These are phyloP conservation scores for Geotrichum europaeum DNA, from an alignment of 1,139 yeast genomes.

Conservation along the genomic window DNA sequence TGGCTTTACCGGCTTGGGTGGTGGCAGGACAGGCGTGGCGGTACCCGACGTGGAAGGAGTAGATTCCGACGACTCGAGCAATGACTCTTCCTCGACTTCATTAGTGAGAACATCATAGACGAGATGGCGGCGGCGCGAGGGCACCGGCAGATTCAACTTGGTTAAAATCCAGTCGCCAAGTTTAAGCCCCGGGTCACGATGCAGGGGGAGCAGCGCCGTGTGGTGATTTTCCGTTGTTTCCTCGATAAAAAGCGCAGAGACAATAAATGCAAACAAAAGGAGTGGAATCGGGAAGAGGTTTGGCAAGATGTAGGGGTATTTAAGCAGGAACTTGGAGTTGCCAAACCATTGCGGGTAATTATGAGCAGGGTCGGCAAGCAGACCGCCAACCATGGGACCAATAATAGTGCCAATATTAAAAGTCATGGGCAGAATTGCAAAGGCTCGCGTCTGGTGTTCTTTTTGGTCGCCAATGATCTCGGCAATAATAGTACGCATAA, in stretches of 20 bases:
- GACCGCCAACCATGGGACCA: slow-evolving; percentile 43
- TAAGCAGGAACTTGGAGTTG: slow-evolving; percentile 31
- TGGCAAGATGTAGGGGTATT: slow-evolving; percentile 54
- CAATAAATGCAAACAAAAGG: slow-evolving; percentile 34
- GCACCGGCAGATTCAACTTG: not conserved
- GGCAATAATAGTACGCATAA: slow-evolving; percentile 53
- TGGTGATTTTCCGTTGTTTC: slow-evolving; percentile 43
- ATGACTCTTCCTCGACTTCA: slow-evolving; percentile 5
- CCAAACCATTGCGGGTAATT: slow-evolving; percentile 23
- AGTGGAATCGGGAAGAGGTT: slow-evolving; percentile 48
- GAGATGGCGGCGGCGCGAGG: not conserved
- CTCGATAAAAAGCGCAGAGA: slow-evolving; percentile 48
- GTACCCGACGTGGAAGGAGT: not conserved
- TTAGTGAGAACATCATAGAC: not conserved
- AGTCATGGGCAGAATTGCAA: slow-evolving; percentile 51
- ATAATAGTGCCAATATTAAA: slow-evolving; percentile 51
- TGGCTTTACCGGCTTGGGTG: not conserved
- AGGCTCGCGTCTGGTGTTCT: slow-evolving; percentile 55
- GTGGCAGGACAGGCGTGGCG: not conserved
- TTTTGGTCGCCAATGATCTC: slow-evolving; percentile 48
- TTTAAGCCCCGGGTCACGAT: slow-evolving; percentile 42
- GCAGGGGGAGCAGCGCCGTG: slow-evolving; percentile 43
- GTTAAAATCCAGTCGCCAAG: slow-evolving; percentile 22
- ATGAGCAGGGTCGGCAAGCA: slow-evolving; percentile 35
- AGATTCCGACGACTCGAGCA: not conserved